Conservation (phyloP, 208 protist genomes). For the Trypanosoma platydactyli region DNA sequence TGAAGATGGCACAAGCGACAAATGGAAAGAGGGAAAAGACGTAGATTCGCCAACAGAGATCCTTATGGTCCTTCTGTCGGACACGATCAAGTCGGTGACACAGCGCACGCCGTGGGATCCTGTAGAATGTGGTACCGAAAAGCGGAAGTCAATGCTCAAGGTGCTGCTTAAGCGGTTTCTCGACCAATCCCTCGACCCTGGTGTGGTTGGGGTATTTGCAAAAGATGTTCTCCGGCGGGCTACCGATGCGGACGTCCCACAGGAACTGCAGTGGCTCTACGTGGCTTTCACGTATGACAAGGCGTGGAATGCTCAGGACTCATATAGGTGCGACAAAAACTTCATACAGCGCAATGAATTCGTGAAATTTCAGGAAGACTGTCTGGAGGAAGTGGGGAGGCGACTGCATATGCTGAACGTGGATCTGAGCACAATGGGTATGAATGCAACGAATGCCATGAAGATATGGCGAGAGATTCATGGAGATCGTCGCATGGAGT, state of each 20-base stretch:
- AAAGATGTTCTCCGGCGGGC: slow-evolving; percentile 16
- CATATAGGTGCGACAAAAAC: slow-evolving; percentile 13
- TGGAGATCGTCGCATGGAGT: slow-evolving; percentile 12
- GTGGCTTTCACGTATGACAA: slow-evolving; percentile 14
- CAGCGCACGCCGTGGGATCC: slow-evolving; percentile 21
- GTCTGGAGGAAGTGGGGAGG: slow-evolving; percentile 16
- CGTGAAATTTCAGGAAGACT: slow-evolving; percentile 4
- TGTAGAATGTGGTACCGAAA: slow-evolving; percentile 1
- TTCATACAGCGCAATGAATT: slow-evolving; percentile 7
- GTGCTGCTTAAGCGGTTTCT: slow-evolving; percentile 16
- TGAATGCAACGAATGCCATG: slow-evolving; percentile 4
- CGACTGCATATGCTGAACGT: slow-evolving; percentile 14
- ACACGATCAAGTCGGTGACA: slow-evolving; percentile 16
- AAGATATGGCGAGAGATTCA: slow-evolving; percentile 20
- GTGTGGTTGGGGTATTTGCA: slow-evolving; percentile 14
- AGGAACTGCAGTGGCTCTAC: slow-evolving; percentile 19
- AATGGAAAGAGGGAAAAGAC: not conserved
- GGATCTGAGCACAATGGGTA: slow-evolving; percentile 6
- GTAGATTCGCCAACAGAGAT: not conserved
- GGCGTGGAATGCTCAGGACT: slow-evolving; percentile 7
- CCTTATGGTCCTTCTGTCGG: slow-evolving; percentile 12
- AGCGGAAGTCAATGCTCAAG: slow-evolving; percentile 11
- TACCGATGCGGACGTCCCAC: not conserved
- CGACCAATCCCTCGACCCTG: slow-evolving; percentile 19
- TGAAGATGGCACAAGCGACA: not conserved